Base-by-base conservation (phyloP, 176 grass and related monocot genomes). In the Carex parvula region DNA sequence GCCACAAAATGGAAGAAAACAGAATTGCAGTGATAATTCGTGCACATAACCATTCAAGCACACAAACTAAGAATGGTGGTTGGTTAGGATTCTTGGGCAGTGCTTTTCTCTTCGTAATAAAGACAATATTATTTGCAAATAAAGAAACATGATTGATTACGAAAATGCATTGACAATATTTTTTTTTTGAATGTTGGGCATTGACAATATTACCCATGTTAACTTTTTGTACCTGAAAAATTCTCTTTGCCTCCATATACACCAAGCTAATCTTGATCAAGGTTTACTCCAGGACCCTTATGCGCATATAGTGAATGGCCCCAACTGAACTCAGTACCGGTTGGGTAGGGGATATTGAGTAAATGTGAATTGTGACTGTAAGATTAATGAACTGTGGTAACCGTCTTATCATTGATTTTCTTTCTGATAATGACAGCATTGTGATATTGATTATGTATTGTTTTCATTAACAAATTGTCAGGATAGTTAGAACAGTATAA, bases 1-100 rank as follows among this genome's bases (percentile, higher is more conserved):
- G 87, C 94, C 55, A 94, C 79, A 77, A 87, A 89, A 94, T 97
- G 94, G 77, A 97, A 86, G 94, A 92, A 90, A 87, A 92, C 26
- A 94, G 64, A 88, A 97, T 65, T 83, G 53, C 29, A 24, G 88
- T 87, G 33, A 92, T 21, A 81, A 92, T 84, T 89, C 90, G 90
- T 85, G 89, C 92, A 67, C 85, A 85, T 18, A 97, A 22, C 89
- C 87, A 97, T 80, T 91, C 90, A n/a, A 91, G 16, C 80, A 74
- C 76, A 79, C 83, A 88, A 52, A 83, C 14, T 8, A 91, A 54
- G 65, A 83, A 53, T 81, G 94, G 81, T 66, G 86, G 86, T 83
- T 86, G 44, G 2, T 70, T 85, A 11, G 80, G 65, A 64, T 85
- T 91, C 33, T 88, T 87, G 58, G 94, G 84, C 75, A 97, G 63